A percentile compares a stretch with the other conserved stretches of the same genome.
Evolutionary conservation across 2,329 filamentous ascomycete genomes (phyloP).

Genomic region (Xylaria sp.): DNA sequence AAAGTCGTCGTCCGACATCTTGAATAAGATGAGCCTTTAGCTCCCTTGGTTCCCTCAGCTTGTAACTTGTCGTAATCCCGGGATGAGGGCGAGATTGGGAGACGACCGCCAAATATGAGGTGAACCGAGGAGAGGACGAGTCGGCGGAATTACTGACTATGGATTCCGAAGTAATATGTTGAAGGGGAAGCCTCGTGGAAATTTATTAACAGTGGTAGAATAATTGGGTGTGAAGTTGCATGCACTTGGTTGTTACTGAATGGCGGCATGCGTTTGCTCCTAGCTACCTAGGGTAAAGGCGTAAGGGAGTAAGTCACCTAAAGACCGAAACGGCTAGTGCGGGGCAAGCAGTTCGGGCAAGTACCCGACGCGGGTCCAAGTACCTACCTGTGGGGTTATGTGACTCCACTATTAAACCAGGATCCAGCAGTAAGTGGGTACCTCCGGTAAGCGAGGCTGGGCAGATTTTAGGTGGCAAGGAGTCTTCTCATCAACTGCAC

Average conservation of each 20-base stretch:
- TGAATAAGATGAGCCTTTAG: constrained; percentile 43
- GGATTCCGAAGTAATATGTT: neutral
- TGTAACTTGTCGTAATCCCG: neutral
- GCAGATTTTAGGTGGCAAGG: constrained; percentile 26
- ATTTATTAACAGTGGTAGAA: constrained; percentile 12
- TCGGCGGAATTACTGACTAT: neutral
- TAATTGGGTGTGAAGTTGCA: constrained; percentile 2
- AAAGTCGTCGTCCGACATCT: constrained; percentile 89
- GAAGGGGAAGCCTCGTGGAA: neutral
- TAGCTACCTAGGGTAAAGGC: neutral
- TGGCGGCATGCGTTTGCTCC: constrained; percentile 12
- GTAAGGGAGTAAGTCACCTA: neutral
- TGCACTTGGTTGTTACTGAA: constrained; percentile 6
- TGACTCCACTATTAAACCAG: neutral
- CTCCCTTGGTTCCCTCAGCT: neutral
- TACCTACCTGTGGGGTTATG: neutral
- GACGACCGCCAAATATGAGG: neutral
- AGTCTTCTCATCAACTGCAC: neutral
- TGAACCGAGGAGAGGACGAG: neutral
- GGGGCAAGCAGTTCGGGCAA: constrained; percentile 20
- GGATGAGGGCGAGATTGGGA: neutral
- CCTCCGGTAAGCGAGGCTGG: constrained; percentile 15
- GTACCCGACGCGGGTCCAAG: neutral
- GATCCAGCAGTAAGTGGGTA: constrained; percentile 1
- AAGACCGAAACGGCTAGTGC: constrained; percentile 31